These are phyloP conservation scores for Vitis hybrid DNA, from an alignment of 177 flowering plant species.

Conservation along the genomic window DNA sequence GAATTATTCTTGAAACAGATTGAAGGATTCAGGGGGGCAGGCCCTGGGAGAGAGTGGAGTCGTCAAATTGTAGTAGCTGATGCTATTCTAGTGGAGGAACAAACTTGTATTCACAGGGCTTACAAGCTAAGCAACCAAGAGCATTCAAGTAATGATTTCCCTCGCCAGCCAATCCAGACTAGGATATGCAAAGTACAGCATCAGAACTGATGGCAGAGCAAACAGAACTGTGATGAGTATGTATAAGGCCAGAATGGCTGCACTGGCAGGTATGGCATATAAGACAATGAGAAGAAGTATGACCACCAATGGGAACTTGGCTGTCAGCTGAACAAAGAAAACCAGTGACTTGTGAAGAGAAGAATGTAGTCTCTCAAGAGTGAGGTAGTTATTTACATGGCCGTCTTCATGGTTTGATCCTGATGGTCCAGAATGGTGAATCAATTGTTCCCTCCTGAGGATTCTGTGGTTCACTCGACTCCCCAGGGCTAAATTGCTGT, in stretches of 20 bases:
- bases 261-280: conserved; percentile 82
- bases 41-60: conserved; percentile 17
- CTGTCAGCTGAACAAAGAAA: conserved; percentile 73
- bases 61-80: conserved; percentile 23
- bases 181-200: conserved; percentile 84
- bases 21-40: neutral
- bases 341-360: conserved; percentile 58
- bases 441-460: conserved; percentile 29
- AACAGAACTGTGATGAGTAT: conserved; percentile 64
- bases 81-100: neutral
- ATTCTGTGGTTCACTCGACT: conserved; percentile 26
- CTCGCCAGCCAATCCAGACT: conserved; percentile 91
- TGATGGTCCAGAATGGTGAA: conserved; percentile 25
- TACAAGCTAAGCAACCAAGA: neutral
- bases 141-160: conserved; percentile 66
- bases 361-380: conserved; percentile 41
- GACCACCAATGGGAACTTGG: conserved; percentile 80
- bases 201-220: conserved; percentile 83
- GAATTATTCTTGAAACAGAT: neutral
- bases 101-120: conserved; percentile 13
- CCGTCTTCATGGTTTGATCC: conserved; percentile 18
- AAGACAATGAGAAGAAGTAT: conserved; percentile 66
- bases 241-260: conserved; percentile 73
- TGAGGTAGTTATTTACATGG: conserved; percentile 21
- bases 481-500: conserved; percentile 22